A percentile compares a stretch with the other conserved stretches of the same genome.
These are phyloP conservation scores for Porodaedalea pini DNA, from an alignment of 1,284 basidiomycete genomes.

Conservation along the genomic window DNA sequence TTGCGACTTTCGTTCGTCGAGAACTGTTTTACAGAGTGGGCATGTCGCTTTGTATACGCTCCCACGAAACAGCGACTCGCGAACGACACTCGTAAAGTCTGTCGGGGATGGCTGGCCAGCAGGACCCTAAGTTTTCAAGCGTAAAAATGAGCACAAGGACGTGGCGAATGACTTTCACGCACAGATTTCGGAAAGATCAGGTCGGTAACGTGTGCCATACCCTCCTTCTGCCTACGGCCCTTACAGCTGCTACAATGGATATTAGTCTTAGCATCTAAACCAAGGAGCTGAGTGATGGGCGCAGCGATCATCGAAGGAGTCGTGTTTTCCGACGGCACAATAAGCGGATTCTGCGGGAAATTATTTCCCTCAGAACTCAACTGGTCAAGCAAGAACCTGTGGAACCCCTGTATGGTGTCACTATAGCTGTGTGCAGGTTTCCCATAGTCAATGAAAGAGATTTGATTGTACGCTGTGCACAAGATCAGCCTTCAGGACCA, in stretches of 20 bases:
- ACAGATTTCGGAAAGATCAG: conserved; percentile 85
- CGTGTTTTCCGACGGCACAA: conserved; percentile 39
- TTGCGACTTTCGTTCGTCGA: conserved; percentile 72
- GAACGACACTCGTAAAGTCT: conserved; percentile 72
- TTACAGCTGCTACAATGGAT: conserved; percentile 79
- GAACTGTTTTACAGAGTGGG: conserved; percentile 75
- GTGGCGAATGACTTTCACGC: conserved; percentile 20
- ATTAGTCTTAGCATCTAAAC: conserved; percentile 70
- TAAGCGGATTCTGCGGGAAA: conserved; percentile 55
- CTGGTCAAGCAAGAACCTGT: conserved; percentile 88
- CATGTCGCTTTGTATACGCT: conserved; percentile 85
- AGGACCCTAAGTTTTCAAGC: conserved; percentile 32
- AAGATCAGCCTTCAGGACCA: conserved; percentile 17
- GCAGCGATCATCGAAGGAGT: conserved; percentile 42
- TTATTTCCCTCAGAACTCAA: conserved; percentile 67
- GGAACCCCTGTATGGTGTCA: conserved; percentile 91
- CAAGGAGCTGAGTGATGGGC: conserved; percentile 79
- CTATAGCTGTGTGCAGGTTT: conserved; percentile 74
- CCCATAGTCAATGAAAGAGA: conserved; percentile 90
- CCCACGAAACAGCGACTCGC: conserved; percentile 77
- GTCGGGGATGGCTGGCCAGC: conserved; percentile 48
- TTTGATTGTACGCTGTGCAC: conserved; percentile 59
- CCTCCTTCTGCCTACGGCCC: conserved; percentile 65
- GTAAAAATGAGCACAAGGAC: conserved; percentile 16
- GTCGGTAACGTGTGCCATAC: conserved; percentile 81